Base-by-base conservation (phyloP, 108 stramenopile genomes). In the Heterococcus sp. region DNA sequence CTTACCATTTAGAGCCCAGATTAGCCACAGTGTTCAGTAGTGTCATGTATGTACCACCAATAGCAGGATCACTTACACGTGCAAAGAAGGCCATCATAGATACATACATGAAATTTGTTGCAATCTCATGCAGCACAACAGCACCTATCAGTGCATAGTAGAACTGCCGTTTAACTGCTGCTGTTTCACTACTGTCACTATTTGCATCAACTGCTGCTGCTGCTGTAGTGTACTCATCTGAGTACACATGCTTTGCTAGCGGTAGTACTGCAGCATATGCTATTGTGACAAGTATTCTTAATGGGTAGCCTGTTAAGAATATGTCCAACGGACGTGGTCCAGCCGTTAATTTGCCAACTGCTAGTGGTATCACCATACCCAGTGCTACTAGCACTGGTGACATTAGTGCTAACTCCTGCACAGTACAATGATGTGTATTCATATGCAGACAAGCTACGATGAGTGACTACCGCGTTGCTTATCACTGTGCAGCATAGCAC, bases 1-100 rank as follows among this genome's bases (percentile, higher is more conserved):
- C 79, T 81, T 37, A 81, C 81, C 81, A 82, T 40, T 58, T 82
- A 28, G 34, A 37, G 11, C 81, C 81, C 1, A 82, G 37, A 39
- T 82, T 82, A 40, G 73, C 58, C 65, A 95, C 89, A 0, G 98
- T 99, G 84, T 99, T 99, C 66, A 99, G 83, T 34, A 98, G 83
- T 0, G 98, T 99, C 98, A 98, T 99, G 93, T 99, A 99, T 4
- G 92, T 92, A 4, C 98, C 98, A 37, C 98, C 98, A 78, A 99
- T 97, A 34, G 93, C 91, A 1, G 95, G 95, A 89, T 99, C 98
- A 58, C 95, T 94, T 32, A 97, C 87, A 64, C 86, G 85, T 2
- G 95, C 93, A 85, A 96, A 98, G 85, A 99, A 99, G 14, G 93
- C 93, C 98, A 99, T 99, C 89, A 95, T 95, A 0, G 95, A 89